Percentiles rank a stretch among this genome's conserved stretches.
Conservation (phyloP, 2,329 filamentous ascomycete species). For the Fusarium sp. region DNA sequence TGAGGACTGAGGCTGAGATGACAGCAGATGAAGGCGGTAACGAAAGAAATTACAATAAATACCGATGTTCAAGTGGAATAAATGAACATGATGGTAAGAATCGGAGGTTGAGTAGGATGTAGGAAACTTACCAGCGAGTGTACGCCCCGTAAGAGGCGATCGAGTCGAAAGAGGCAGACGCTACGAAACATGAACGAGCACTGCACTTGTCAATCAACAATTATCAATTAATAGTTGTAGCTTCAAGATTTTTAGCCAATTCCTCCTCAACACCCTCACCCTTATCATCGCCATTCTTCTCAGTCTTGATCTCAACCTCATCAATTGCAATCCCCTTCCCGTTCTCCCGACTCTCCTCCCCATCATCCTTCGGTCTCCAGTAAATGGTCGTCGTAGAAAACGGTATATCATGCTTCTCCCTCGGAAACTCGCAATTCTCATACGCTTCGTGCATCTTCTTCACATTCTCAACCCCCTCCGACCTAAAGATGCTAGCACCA, state of each 20-base stretch:
- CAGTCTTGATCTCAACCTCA: not conserved
- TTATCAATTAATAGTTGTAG: constrained; percentile 27
- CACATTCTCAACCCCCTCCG: constrained; percentile 41
- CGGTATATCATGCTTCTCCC: constrained; percentile 36
- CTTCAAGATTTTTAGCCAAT: constrained; percentile 35
- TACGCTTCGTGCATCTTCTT: constrained; percentile 43
- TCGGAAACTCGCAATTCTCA: constrained; percentile 37
- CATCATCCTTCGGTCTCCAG: constrained; percentile 32
- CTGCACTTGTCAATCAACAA: not conserved
- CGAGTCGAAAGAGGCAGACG: not conserved
- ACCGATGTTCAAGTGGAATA: rapidly evolving
- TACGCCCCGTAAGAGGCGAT: not conserved
- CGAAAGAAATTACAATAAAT: too few relatives aligned
- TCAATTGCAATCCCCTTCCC: not conserved
- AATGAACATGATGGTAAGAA: not conserved
- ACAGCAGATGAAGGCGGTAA: not conserved
- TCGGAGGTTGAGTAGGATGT: not conserved
- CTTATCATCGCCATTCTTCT: too few relatives aligned
- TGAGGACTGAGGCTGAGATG: not conserved
- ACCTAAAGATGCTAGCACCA: constrained; percentile 22
- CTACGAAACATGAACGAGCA: not conserved
- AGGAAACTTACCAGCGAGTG: not conserved
- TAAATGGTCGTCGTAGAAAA: constrained; percentile 50
- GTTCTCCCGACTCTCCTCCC: not conserved
- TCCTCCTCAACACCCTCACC: not conserved